phyloP scores from a whole-genome alignment of 345 rosid species.

The Arabis alpina region DNA sequence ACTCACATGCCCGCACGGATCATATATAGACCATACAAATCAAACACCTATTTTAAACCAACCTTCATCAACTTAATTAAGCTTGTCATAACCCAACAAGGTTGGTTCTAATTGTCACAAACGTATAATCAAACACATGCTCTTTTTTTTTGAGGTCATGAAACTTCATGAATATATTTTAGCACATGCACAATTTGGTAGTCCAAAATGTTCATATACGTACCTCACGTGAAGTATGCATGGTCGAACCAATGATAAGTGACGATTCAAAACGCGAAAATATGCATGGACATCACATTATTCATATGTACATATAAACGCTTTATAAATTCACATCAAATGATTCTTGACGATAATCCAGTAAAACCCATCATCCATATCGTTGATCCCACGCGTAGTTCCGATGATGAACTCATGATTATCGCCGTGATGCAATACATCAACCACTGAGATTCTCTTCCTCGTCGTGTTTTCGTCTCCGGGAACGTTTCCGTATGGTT shows the following conservation, averaged over 20 bases:
- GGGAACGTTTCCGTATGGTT: conserved; percentile 3
- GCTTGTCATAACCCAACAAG: not conserved
- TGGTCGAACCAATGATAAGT: conserved; percentile 15
- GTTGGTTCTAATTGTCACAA: not conserved
- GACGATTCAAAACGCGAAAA: not conserved
- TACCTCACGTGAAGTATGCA: conserved; percentile 5
- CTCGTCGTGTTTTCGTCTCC: not conserved
- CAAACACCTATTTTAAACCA: not conserved
- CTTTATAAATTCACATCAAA: conserved; percentile 23
- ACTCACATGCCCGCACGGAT: not conserved
- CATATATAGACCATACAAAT: conserved; percentile 1
- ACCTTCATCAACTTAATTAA: not conserved
- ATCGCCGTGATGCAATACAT: not conserved
- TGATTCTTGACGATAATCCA: conserved; percentile 31
- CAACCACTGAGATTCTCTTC: conserved; percentile 11
- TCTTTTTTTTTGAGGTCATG: no score
- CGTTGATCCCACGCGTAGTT: conserved; percentile 11
- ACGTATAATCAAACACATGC: not conserved
- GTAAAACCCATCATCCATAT: conserved; percentile 26
- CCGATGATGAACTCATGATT: conserved; percentile 1
- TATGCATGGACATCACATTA: conserved; percentile 18
- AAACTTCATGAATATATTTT: not conserved
- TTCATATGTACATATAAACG: not conserved
- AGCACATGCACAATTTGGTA: not conserved
- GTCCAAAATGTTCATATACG: conserved; percentile 1